Evolutionary conservation across 345 rosid genomes (phyloP).

Genomic region (Populus deltoides): DNA sequence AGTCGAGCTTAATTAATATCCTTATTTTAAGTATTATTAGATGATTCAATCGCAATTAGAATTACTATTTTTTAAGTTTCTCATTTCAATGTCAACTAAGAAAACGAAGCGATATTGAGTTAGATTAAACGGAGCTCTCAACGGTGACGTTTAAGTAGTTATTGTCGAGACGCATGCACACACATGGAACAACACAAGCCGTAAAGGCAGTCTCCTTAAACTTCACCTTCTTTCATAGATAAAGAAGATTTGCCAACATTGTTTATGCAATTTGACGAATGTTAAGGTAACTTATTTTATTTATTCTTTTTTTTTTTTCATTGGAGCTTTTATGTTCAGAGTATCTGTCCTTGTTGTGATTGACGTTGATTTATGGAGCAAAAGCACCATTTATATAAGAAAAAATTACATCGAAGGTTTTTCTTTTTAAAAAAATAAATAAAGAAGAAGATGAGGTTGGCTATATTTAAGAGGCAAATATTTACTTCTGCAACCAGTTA

Average conservation of each 20-base stretch:
- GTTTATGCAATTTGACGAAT: neutral
- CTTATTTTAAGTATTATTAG: neutral
- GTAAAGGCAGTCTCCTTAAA: neutral
- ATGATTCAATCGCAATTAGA: neutral
- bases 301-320: neutral
- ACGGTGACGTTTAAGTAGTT: slow-evolving; percentile 28
- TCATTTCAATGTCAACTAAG: neutral
- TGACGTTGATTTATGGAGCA: slow-evolving; percentile 13
- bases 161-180: slow-evolving; percentile 27
- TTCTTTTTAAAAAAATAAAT: too few relatives aligned
- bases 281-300: neutral
- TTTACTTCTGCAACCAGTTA: slow-evolving; percentile 20
- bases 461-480: neutral
- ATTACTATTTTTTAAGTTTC: neutral
- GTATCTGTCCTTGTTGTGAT: neutral
- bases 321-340: slow-evolving; percentile 4
- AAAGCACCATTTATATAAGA: neutral
- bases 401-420: neutral
- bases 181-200: neutral
- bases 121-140: slow-evolving; percentile 51
- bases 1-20: slow-evolving; percentile 1
- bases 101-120: slow-evolving; percentile 2
- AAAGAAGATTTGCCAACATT: neutral
- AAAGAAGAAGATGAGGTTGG: neutral
- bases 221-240: neutral